These are phyloP conservation scores for Kuraishia molischiana DNA, from an alignment of 805 yeast genomes.

Conservation along the genomic window DNA sequence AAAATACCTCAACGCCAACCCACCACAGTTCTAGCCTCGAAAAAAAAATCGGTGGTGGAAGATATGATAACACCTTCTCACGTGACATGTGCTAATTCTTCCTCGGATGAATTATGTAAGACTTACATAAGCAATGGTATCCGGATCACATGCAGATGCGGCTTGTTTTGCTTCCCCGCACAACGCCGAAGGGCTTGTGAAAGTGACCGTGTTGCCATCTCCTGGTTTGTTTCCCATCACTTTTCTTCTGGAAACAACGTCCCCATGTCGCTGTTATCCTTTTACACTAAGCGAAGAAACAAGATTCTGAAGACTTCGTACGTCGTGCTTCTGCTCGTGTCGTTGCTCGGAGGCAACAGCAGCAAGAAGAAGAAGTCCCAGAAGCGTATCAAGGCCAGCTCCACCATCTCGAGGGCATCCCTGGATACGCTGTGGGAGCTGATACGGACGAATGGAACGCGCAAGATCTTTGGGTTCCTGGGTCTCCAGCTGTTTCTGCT, in stretches of 20 bases:
- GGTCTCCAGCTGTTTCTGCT: conserved; percentile 48
- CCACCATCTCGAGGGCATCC: background rate
- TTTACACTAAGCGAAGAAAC: conserved; percentile 2
- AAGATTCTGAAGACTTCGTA: conserved; percentile 1
- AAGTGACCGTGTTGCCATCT: background rate
- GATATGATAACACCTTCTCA: no score
- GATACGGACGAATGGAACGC: background rate
- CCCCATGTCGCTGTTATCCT: background rate
- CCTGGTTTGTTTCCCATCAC: no score
- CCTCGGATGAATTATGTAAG: background rate
- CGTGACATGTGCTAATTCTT: background rate
- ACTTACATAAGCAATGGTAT: background rate
- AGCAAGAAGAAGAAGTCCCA: background rate
- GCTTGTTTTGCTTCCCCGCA: background rate
- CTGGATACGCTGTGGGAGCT: background rate
- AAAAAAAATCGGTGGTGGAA: no score
- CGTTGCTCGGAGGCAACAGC: background rate
- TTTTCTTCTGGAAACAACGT: no score
- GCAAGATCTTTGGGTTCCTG: conserved; percentile 14
- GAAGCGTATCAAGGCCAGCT: background rate
- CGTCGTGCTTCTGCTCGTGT: conserved; percentile 1
- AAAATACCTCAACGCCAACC: no score
- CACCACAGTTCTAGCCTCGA: no score
- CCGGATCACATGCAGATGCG: no score
- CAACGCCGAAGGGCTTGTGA: background rate